phyloP scores from a whole-genome alignment of 495 filamentous ascomycete genomes.

The Penicillium cosmopolitanum region DNA sequence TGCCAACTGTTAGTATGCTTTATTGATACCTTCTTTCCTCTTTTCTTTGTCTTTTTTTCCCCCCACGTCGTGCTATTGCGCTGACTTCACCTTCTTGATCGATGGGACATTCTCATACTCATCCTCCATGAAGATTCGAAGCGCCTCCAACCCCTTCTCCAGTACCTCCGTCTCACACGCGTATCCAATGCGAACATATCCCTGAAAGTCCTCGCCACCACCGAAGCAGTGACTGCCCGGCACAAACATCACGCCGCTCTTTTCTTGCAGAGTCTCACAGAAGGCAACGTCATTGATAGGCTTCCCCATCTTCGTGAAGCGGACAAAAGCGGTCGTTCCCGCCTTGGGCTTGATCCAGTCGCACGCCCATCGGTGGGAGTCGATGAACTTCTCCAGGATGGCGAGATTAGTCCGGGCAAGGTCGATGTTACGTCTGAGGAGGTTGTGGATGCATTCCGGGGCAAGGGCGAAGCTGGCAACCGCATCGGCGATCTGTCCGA shows the following conservation, averaged over 20 bases:
- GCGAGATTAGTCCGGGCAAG: constrained; percentile 73
- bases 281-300: constrained; percentile 74
- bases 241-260: constrained; percentile 77
- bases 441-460: constrained; percentile 61
- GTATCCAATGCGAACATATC: constrained; percentile 81
- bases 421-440: constrained; percentile 70
- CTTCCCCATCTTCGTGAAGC: constrained; percentile 65
- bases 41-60: neutral
- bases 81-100: constrained; percentile 33
- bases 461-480: constrained; percentile 77
- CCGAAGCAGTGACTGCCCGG: constrained; percentile 82
- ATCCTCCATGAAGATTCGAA: constrained; percentile 66
- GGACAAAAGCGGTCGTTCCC: constrained; percentile 82
- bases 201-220: constrained; percentile 67
- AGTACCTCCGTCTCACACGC: constrained; percentile 73
- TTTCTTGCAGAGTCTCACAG: constrained; percentile 68
- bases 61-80: constrained; percentile 14
- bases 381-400: constrained; percentile 69
- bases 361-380: constrained; percentile 63
- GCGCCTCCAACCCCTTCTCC: constrained; percentile 63
- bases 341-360: constrained; percentile 78
- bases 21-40: too few relatives aligned
- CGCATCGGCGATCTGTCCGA: constrained; percentile 79
- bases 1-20: too few relatives aligned
- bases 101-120: constrained; percentile 57